These are phyloP conservation scores for Vachellia pachyceras DNA, from an alignment of 306 rosid genomes.

Conservation along the genomic window DNA sequence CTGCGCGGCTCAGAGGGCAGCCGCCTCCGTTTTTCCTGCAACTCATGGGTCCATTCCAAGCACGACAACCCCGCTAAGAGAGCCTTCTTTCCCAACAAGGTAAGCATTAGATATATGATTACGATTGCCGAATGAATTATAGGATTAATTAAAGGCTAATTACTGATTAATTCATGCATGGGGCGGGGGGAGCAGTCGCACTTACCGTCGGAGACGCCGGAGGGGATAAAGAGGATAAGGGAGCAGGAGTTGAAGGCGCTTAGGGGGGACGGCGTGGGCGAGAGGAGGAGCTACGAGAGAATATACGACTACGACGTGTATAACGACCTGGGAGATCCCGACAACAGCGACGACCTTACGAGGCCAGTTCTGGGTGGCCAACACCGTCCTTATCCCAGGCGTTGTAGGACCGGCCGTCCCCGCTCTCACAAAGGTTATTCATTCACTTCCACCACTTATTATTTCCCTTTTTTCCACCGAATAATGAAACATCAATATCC, in stretches of 20 bases:
- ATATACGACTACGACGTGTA: constrained; percentile 76
- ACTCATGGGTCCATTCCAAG: constrained; percentile 84
- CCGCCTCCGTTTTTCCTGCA: constrained; percentile 48
- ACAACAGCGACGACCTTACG: background rate
- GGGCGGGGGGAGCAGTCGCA: constrained; percentile 49
- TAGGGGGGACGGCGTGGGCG: constrained; percentile 66
- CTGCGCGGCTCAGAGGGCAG: constrained; percentile 55
- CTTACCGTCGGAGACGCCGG: constrained; percentile 71
- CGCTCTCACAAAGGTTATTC: constrained; percentile 32
- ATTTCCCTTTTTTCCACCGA: too few species aligned
- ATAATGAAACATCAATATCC: too few species aligned
- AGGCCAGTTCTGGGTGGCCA: constrained; percentile 70
- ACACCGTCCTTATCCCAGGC: constrained; percentile 66
- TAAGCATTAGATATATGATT: background rate
- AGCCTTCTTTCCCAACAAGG: constrained; percentile 75
- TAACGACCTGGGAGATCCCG: constrained; percentile 74
- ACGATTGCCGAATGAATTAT: too few species aligned
- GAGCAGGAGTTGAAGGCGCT: constrained; percentile 44
- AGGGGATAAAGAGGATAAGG: constrained; percentile 59
- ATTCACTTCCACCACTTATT: too few species aligned
- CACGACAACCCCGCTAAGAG: constrained; percentile 54
- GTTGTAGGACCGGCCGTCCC: constrained; percentile 78
- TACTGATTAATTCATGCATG: too few species aligned
- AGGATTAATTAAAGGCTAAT: too few species aligned
- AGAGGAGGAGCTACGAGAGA: constrained; percentile 52